Conservation (phyloP, 805 yeast genomes). For the Candida schatavii region DNA sequence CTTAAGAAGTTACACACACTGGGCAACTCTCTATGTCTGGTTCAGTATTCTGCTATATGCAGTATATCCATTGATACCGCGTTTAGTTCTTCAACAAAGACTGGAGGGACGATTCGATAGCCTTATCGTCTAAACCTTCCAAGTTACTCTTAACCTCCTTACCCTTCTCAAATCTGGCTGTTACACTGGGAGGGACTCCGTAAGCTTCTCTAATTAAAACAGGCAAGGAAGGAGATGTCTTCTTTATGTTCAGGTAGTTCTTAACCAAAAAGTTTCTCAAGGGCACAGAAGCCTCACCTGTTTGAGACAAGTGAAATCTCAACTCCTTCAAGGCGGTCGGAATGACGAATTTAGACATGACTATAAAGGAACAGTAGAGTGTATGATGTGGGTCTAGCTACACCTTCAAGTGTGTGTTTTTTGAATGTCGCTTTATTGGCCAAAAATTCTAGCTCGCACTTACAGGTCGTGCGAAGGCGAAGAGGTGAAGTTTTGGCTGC, state of each 20-base stretch:
- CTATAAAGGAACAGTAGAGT: too few relatives aligned
- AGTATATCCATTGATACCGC: not conserved
- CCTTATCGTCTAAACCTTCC: slow-evolving; percentile 47
- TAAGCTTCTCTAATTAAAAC: slow-evolving; percentile 75
- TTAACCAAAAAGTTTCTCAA: slow-evolving; percentile 62
- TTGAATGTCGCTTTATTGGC: not conserved
- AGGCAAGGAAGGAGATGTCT: slow-evolving; percentile 59
- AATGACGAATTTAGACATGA: slow-evolving; percentile 41
- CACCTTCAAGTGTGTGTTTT: too few relatives aligned
- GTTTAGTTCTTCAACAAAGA: slow-evolving; percentile 35
- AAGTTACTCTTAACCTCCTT: slow-evolving; percentile 47
- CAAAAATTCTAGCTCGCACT: too few relatives aligned
- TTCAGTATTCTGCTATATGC: slow-evolving; percentile 1
- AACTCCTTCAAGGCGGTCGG: slow-evolving; percentile 70
- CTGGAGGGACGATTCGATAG: slow-evolving; percentile 39
- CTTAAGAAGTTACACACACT: too few relatives aligned
- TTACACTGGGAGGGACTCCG: slow-evolving; percentile 70
- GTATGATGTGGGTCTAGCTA: too few relatives aligned
- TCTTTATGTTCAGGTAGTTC: slow-evolving; percentile 63
- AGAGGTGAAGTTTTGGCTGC: too few relatives aligned
- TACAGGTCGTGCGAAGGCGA: too few relatives aligned
- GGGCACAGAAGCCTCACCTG: slow-evolving; percentile 68
- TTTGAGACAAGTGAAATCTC: slow-evolving; percentile 77
- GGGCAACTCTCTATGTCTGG: not conserved
- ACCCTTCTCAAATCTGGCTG: slow-evolving; percentile 67